Evolutionary conservation across 768 basidiomycete genomes (phyloP).

Genomic region (Austroboletus eburneus): DNA sequence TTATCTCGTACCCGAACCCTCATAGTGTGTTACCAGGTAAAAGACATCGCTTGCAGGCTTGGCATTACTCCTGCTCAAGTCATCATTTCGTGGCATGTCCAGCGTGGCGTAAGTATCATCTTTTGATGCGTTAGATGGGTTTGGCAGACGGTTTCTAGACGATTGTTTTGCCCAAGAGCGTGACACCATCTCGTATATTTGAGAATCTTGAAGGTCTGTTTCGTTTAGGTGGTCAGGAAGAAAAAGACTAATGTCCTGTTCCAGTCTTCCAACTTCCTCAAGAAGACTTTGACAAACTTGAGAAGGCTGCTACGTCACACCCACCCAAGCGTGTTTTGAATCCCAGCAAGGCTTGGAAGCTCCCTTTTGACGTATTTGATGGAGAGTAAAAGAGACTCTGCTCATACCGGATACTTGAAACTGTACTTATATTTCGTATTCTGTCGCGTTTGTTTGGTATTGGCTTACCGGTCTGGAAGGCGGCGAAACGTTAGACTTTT

Average conservation of each 20-base stretch:
- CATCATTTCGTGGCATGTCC: slow-evolving; percentile 72
- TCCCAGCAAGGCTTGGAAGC: slow-evolving; percentile 57
- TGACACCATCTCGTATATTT: slow-evolving; percentile 59
- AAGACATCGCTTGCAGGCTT: slow-evolving; percentile 55
- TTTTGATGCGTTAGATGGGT: not conserved
- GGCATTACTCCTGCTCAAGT: slow-evolving; percentile 73
- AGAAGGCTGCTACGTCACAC: slow-evolving; percentile 41
- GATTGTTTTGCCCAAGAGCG: slow-evolving; percentile 73
- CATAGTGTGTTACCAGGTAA: slow-evolving; percentile 34
- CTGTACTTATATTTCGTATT: too few relatives aligned
- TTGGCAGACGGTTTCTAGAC: slow-evolving; percentile 63
- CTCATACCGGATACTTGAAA: too few relatives aligned
- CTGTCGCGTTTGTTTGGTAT: too few relatives aligned
- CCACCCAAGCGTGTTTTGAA: slow-evolving; percentile 52
- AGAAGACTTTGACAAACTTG: slow-evolving; percentile 41
- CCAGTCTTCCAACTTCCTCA: slow-evolving; percentile 33
- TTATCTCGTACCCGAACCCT: not conserved
- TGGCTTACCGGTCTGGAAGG: too few relatives aligned
- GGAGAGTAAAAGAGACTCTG: slow-evolving; percentile 29
- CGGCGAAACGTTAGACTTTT: too few relatives aligned
- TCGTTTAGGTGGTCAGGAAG: not conserved
- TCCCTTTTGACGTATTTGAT: slow-evolving; percentile 61
- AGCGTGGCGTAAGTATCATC: slow-evolving; percentile 55
- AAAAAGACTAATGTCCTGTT: not conserved
- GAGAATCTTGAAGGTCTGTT: slow-evolving; percentile 65